phyloP scores from a whole-genome alignment of 2,329 filamentous ascomycete species.

The Aspergillus tanneri region DNA sequence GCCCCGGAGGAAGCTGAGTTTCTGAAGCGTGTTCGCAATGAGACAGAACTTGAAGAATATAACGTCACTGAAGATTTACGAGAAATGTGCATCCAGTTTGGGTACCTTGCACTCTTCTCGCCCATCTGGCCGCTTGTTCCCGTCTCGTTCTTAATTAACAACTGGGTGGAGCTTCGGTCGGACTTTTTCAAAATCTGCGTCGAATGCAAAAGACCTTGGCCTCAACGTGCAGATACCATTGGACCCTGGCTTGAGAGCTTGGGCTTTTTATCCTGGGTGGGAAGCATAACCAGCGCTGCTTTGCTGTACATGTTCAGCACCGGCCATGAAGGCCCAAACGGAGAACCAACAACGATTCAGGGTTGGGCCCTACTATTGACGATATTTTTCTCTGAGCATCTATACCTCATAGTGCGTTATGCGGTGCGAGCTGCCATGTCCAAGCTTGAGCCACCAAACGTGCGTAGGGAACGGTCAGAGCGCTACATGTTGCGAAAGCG shows the following conservation, averaged over 20 bases:
- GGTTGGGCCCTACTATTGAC: conserved; percentile 78
- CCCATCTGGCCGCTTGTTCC: conserved; percentile 91
- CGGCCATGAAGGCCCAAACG: conserved; percentile 51
- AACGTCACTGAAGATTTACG: conserved; percentile 88
- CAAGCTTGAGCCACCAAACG: conserved; percentile 80
- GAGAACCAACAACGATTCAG: conserved; percentile 60
- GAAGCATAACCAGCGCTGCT: conserved; percentile 82
- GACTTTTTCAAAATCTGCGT: conserved; percentile 95
- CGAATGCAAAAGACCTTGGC: conserved; percentile 83
- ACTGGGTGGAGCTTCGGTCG: conserved; percentile 92
- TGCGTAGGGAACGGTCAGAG: conserved; percentile 81
- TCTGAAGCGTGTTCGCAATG: conserved; percentile 76
- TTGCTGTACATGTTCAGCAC: conserved; percentile 86
- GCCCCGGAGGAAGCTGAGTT: conserved; percentile 77
- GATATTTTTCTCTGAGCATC: conserved; percentile 83
- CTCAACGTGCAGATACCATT: conserved; percentile 88
- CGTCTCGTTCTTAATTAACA: conserved; percentile 87
- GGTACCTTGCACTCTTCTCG: conserved; percentile 88
- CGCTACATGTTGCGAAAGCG: conserved; percentile 77
- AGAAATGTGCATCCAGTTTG: conserved; percentile 90
- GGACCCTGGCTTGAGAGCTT: conserved; percentile 90
- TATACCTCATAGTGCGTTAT: conserved; percentile 77
- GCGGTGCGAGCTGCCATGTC: conserved; percentile 69
- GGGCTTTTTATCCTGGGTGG: conserved; percentile 88
- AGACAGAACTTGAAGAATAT: conserved; percentile 82